Conservation (phyloP, 1,284 basidiomycete genomes). For the Ganoderma meredithae region DNA sequence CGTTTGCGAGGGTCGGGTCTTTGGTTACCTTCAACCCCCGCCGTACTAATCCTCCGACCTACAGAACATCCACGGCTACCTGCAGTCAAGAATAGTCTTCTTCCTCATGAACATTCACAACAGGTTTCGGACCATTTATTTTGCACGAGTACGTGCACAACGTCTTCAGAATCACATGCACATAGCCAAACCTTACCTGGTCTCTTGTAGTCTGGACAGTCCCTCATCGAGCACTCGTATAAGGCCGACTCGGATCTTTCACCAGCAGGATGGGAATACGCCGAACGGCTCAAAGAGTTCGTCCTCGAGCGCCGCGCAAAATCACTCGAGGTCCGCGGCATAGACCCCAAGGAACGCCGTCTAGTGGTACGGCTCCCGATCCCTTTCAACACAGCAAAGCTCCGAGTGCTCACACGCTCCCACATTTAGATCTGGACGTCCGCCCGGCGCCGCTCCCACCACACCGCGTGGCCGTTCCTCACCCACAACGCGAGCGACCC, state of each 20-base stretch:
- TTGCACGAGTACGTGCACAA: slow-evolving; percentile 72
- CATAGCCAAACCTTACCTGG: neutral
- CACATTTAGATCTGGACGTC: slow-evolving; percentile 91
- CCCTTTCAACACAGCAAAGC: neutral
- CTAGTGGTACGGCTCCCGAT: slow-evolving; percentile 69
- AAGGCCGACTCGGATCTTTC: slow-evolving; percentile 98
- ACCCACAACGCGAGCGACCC: slow-evolving; percentile 41
- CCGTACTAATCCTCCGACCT: neutral
- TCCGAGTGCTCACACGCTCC: neutral
- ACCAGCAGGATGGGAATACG: slow-evolving; percentile 94
- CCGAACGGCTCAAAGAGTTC: slow-evolving; percentile 86
- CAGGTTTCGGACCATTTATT: slow-evolving; percentile 88
- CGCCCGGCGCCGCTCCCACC: slow-evolving; percentile 89
- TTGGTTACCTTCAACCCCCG: neutral
- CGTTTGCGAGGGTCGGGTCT: too few species aligned
- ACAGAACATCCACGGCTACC: slow-evolving; percentile 88
- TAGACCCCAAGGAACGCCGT: slow-evolving; percentile 69
- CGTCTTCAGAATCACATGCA: neutral
- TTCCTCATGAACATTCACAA: slow-evolving; percentile 99
- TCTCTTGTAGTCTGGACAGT: slow-evolving; percentile 81
- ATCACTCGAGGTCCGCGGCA: slow-evolving; percentile 70
- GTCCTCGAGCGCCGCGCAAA: slow-evolving; percentile 80
- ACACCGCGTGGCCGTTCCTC: slow-evolving; percentile 96
- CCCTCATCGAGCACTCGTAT: slow-evolving; percentile 97
- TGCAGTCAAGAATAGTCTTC: slow-evolving; percentile 92